These are phyloP conservation scores for Warburgia ugandensis DNA, from an alignment of 164 flowering plant genomes.

Conservation along the genomic window DNA sequence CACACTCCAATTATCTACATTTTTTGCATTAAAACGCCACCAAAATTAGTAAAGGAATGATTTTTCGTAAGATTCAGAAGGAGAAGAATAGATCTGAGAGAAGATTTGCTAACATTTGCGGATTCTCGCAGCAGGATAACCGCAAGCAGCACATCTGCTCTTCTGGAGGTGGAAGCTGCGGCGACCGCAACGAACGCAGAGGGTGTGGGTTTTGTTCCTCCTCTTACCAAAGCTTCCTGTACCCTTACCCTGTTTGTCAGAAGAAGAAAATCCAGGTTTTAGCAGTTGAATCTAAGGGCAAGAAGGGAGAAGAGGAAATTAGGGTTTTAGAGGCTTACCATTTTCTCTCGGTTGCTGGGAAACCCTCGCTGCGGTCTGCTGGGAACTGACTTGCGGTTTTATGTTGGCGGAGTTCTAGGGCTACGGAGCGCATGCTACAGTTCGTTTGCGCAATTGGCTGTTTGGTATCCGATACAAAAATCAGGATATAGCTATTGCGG, in stretches of 20 bases:
- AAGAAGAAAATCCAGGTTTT: no score
- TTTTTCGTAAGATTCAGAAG: not conserved
- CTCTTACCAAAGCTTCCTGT: constrained; percentile 94
- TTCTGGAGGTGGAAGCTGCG: constrained; percentile 94
- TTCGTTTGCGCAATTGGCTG: no score
- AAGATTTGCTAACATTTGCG: constrained; percentile 45
- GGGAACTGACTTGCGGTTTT: no score
- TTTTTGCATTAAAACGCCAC: not conserved
- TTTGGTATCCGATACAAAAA: no score
- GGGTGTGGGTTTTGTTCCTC: constrained; percentile 95
- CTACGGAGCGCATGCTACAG: no score
- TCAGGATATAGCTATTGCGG: no score
- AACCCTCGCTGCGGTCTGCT: no score
- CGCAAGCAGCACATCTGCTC: constrained; percentile 89
- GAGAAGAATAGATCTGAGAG: not conserved
- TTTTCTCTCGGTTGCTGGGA: no score
- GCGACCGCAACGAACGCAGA: constrained; percentile 84
- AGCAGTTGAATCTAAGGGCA: no score
- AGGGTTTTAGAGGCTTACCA: no score
- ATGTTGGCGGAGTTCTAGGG: no score
- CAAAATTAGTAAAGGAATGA: not conserved
- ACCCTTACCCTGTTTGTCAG: constrained; percentile 70
- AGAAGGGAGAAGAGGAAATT: no score
- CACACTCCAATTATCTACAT: constrained; percentile 35
- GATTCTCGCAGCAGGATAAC: constrained; percentile 64